These are phyloP conservation scores for Cladophialophora immunda DNA, from an alignment of 2,329 filamentous ascomycete genomes.

Conservation along the genomic window DNA sequence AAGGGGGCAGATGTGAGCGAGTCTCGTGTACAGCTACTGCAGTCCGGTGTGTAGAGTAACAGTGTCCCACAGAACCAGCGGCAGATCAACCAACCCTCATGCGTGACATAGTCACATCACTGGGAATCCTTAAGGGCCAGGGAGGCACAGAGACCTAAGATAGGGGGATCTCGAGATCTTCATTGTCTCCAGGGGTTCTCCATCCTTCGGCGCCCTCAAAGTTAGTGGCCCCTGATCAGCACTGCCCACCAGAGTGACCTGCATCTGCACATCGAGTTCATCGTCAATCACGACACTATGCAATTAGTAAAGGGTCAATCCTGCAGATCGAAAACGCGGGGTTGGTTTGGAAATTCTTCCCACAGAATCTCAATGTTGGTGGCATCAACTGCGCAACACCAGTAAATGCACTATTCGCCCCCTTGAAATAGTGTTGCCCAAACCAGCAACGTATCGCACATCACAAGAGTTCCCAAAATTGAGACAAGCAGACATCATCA, in stretches of 20 bases:
- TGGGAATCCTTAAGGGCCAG: neutral
- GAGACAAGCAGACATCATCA: neutral
- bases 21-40: neutral
- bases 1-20: neutral
- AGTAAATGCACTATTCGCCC: neutral
- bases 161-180: neutral
- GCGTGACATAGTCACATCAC: conserved; percentile 1
- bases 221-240: conserved; percentile 8
- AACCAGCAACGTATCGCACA: neutral
- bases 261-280: conserved; percentile 4
- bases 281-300: conserved; percentile 22
- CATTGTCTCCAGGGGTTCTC: neutral
- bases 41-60: neutral
- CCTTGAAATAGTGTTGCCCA: neutral
- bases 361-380: neutral
- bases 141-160: neutral
- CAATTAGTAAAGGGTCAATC: conserved; percentile 20
- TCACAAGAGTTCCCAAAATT: neutral
- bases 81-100: neutral
- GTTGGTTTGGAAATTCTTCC: neutral
- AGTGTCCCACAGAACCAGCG: neutral
- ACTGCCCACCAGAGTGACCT: neutral
- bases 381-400: neutral
- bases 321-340: conserved; percentile 25
- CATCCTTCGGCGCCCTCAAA: neutral